These are phyloP conservation scores for Leccinum pachyderme DNA, from an alignment of 1,284 basidiomycete species.

Conservation along the genomic window DNA sequence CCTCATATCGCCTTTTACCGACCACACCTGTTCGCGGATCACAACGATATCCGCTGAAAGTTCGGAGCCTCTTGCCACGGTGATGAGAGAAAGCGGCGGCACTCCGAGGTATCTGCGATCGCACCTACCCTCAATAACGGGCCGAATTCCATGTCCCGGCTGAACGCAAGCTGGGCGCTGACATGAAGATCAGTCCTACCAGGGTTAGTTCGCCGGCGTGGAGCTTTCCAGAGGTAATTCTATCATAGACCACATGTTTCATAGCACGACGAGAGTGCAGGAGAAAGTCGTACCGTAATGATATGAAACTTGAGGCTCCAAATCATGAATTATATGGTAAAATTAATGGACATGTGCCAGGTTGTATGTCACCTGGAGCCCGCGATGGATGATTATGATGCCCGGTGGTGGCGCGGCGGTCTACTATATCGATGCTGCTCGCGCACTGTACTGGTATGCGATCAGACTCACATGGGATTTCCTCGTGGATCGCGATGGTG, in stretches of 20 bases:
- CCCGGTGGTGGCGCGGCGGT: not conserved
- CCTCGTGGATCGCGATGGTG: conserved; percentile 4
- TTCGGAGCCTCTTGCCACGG: not conserved
- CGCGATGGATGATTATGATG: not conserved
- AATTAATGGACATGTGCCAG: not conserved
- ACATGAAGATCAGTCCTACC: not conserved
- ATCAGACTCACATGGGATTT: not conserved
- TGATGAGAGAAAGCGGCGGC: not conserved
- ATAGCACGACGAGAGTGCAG: not conserved
- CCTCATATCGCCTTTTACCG: not conserved
- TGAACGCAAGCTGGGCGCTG: not conserved
- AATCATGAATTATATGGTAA: not conserved
- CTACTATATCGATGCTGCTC: not conserved
- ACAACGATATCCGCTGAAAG: not conserved
- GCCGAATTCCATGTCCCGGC: not conserved
- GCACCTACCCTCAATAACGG: not conserved
- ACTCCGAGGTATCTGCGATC: not conserved
- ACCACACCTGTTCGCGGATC: not conserved
- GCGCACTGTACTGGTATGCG: not conserved
- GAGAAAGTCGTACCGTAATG: not conserved
- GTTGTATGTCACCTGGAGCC: not conserved
- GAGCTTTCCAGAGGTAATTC: conserved; percentile 1
- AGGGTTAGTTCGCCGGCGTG: not conserved
- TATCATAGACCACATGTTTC: not conserved
- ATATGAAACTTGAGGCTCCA: not conserved